Base-by-base conservation (phyloP, 2,329 filamentous ascomycete genomes). In the Exophiala sp. region DNA sequence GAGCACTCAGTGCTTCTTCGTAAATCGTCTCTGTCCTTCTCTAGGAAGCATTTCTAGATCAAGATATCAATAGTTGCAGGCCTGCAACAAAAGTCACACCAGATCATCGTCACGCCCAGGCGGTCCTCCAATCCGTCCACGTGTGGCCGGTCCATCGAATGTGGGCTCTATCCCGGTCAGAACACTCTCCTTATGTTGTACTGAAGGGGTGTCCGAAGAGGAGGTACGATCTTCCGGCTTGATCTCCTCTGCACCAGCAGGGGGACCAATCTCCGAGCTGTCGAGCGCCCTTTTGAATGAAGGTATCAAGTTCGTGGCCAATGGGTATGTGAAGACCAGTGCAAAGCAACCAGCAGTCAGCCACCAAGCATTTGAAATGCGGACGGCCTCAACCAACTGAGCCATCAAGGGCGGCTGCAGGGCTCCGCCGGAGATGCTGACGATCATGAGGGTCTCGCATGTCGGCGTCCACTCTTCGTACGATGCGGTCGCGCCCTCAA, bases 401-500 rank as follows among this genome's bases (percentile, higher is more conserved):
- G 51, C 57, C 54, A 58, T 63, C 47, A 63, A 16, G 4, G 58
- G 47, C 7, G 59, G 61, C 38, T 60, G 54, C n/a, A 63, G 21
- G n/a, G 56, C 61, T 14, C 61, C 61, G 14, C 60, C 60, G 29
- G 54, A 63, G 38, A 63, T 61, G 43, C 55, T 57, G 50, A 62
- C 39, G 32, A 60, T 61, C 50, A 62, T 58, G 16, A 59, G 29
- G 2, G 59, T 57, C 57, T 63, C 61, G 44, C 54, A 59, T 9
- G 56, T 57, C 8, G 61, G 52, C 14, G 54, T 61, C 59, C 61
- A 63, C 41, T 61, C 54, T 10, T 55, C 59, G 33, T 56, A 52
- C 10, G 45, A 47, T 21, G 61, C 54, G 2, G 59, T 60, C 24
- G 61, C 56, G 21, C 50, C 60, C 52, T 63, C 84, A 60, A 91